phyloP scores from a whole-genome alignment of 2,329 filamentous ascomycete genomes.

The Eurotiales sp. region DNA sequence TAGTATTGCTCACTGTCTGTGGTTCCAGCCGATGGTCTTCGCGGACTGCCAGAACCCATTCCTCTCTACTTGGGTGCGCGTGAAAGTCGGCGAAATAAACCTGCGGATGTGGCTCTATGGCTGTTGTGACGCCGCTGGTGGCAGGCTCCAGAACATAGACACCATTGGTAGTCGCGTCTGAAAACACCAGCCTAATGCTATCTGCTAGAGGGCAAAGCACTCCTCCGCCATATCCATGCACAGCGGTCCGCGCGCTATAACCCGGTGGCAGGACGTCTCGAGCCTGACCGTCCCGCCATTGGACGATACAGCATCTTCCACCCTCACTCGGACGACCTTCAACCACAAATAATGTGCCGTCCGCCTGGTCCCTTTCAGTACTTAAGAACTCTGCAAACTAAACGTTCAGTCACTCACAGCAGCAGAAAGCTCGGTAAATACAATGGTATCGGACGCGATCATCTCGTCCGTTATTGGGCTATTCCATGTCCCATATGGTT shows the following conservation, averaged over 20 bases:
- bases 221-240: constrained; percentile 54
- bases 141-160: constrained; percentile 44
- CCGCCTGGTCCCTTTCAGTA: constrained; percentile 7
- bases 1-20: constrained; percentile 23
- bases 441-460: constrained; percentile 30
- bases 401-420: constrained; percentile 21
- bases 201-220: constrained; percentile 30
- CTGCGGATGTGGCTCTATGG: constrained; percentile 29
- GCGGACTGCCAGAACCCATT: constrained; percentile 50
- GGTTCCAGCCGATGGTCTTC: constrained; percentile 50
- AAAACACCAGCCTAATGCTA: constrained; percentile 32
- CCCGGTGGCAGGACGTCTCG: constrained; percentile 43
- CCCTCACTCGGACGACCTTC: constrained; percentile 35
- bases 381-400: not conserved
- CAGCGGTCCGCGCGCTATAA: constrained; percentile 43
- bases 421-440: constrained; percentile 29
- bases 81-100: constrained; percentile 49
- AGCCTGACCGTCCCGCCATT: constrained; percentile 31
- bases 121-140: constrained; percentile 28
- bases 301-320: constrained; percentile 46
- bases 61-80: constrained; percentile 30
- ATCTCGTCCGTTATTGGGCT: constrained; percentile 37
- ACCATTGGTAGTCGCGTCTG: constrained; percentile 40
- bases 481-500: constrained; percentile 34
- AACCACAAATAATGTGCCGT: constrained; percentile 28